Evolutionary conservation across 257 asterid genomes (phyloP), one percentile per base, ranked within the genome.

Genomic region (Lithospermum erythrorhizon): DNA sequence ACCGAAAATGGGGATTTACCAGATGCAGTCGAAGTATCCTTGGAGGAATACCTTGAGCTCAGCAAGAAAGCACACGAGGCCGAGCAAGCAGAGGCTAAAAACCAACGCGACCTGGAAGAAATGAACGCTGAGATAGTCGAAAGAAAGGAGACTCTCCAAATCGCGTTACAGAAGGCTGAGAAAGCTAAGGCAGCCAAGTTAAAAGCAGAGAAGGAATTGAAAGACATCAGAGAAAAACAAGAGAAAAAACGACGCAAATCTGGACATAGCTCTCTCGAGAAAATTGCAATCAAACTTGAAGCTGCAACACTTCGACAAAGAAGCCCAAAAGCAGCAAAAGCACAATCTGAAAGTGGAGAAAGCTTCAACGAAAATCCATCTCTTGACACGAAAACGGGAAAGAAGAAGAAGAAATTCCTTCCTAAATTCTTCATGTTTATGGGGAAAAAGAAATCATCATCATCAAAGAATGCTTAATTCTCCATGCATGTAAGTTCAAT

Each of bases 21-120:
- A 6, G 41, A 73, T 25, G 85, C 86, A 14, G 74, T 89, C 10
- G 86, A 91, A 0, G 82, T 94, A 41, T 73, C 94, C 14, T 64
- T 93, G 37, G 91, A 81, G 57, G 96, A 93, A 69, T 93, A 93
- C 64, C 89, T 86, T 45, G 94, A 84, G 74, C 87, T 93, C 53
- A 89, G 95, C 87, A 93, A 89, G 68, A 69, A 59, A 67, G 90
- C 96, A 47, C 95, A 85, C 23, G 96, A 85, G 58, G 99, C 96
- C 21, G 89, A 85, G 81, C 96, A 82, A 35, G 79, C 88, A 2
- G 99, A 94, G 68, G 6, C 72, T 70, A 80, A 58, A 65, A 85
- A 83, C 76, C 70, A 87, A 78, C 83, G 32, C 45, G 81, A 69
- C 68, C 87, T 94, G 30, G 95, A 87, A 52, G 94, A 94, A 77